Conservation (phyloP, 2,329 filamentous ascomycete genomes). For the Chaetothyriales sp. region DNA sequence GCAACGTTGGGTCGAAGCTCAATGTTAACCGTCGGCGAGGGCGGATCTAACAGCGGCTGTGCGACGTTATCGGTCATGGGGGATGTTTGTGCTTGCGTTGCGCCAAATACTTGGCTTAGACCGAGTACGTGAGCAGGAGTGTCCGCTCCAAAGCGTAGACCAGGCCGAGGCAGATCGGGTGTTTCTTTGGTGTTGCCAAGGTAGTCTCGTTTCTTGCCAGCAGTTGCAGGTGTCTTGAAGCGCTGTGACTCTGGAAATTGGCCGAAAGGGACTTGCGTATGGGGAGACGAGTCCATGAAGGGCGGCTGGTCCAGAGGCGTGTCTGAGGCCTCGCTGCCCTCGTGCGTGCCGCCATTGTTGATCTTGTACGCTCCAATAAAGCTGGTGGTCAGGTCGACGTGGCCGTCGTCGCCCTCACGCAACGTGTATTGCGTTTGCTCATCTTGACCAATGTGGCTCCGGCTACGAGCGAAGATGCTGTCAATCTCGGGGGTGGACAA, state of each 20-base stretch:
- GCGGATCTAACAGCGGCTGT: constrained; percentile 31
- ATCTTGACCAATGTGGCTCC: constrained; percentile 15
- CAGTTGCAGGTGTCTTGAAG: constrained; percentile 28
- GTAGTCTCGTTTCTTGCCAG: constrained; percentile 23
- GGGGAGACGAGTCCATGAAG: constrained; percentile 9
- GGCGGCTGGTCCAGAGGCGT: neutral
- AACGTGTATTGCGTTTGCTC: constrained; percentile 24
- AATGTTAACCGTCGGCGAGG: constrained; percentile 34
- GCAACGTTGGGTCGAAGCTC: constrained; percentile 23
- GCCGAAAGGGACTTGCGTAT: constrained; percentile 23
- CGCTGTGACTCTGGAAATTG: constrained; percentile 34
- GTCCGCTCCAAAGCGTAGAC: constrained; percentile 21
- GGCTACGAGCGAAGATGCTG: neutral
- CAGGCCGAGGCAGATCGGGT: constrained; percentile 27
- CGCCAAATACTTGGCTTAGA: constrained; percentile 34
- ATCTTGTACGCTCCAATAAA: constrained; percentile 16
- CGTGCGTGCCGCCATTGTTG: neutral
- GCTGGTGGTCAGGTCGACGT: constrained; percentile 28
- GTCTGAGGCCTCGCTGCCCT: neutral
- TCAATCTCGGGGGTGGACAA: constrained; percentile 20
- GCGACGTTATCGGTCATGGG: constrained; percentile 25
- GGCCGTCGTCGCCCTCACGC: constrained; percentile 28
- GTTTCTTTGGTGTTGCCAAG: constrained; percentile 21
- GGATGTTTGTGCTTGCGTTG: constrained; percentile 34
- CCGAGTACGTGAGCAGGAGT: constrained; percentile 27